Evolutionary conservation across 1,139 yeast species (phyloP), one percentile per base, ranked within the genome.

Genomic region (Kazachstania sp.): DNA sequence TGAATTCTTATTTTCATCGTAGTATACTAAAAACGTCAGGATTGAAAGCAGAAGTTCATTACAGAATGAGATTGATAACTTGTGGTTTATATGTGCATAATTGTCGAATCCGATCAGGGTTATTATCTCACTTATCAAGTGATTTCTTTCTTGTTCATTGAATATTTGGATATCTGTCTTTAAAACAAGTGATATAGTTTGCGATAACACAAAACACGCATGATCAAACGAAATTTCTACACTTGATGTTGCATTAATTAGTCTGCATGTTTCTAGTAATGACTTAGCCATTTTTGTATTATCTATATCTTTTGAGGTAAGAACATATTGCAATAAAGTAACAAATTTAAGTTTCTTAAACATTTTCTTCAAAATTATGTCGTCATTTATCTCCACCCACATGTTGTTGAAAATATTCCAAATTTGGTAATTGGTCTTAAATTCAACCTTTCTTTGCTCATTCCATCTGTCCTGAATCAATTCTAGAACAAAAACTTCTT

Each of bases 391-490:
- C 3, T 51, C 45, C 0, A 37, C 37, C 79, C 83, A 79, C 35
- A 71, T 60, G 16, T 58, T 58, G 39, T 61, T 57, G 49, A 78
- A 70, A 39, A 80, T 61, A 3, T 50, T 47, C 87, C 90, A 83
- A 1, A 74, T 65, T 2, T 61, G 58, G 0, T 61, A 47, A 44
- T 68, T 63, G 13, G 52, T 60, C 55, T 74, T 78, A 71, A 80
- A 80, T 4, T 59, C 52, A 3, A 61, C 56, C 48, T 70, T 51
- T 48, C 67, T 60, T 47, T 61, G 50, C 59, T 81, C 86, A 49
- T 75, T 74, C 54, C 86, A 64, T 54, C 90, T 71, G 57, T 86
- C 94, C 51, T 80, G 70, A 2, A 84, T 55, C 55, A 88, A 72
- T 46, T 84, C 90, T 37, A 84, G 68, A 2, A 86, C 66, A 48